Evolutionary conservation across 2,329 filamentous ascomycete genomes (phyloP).

Genomic region (Aureobasidium sp.): DNA sequence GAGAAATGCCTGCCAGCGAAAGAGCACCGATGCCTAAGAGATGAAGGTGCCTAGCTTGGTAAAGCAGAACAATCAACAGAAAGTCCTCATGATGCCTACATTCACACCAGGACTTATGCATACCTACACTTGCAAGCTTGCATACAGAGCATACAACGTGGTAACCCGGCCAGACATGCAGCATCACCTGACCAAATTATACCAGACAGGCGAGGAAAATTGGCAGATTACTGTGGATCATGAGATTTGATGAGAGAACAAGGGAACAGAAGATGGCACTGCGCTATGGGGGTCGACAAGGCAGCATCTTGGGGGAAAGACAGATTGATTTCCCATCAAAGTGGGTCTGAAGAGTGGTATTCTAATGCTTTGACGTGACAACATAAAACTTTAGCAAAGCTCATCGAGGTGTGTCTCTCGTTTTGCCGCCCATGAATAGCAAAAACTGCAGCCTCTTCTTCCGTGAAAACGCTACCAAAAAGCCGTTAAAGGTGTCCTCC

Average conservation of each 20-base stretch:
- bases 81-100: not conserved
- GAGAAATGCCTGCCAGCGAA: conserved; percentile 35
- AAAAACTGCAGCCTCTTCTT: not conserved
- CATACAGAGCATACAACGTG: not conserved
- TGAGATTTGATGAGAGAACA: not conserved
- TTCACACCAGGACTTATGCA: too few species aligned
- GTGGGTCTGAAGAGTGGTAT: not conserved
- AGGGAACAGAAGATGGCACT: not conserved
- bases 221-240: too few species aligned
- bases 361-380: not conserved
- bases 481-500: not conserved
- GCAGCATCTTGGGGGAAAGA: not conserved
- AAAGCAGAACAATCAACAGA: not conserved
- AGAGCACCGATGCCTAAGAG: conserved; percentile 34
- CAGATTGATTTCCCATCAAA: not conserved
- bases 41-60: not conserved
- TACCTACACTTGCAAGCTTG: not conserved
- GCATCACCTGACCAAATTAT: too few species aligned
- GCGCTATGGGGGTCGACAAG: not conserved
- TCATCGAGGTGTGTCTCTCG: not conserved
- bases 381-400: too few species aligned
- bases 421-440: too few species aligned
- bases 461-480: not conserved
- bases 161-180: not conserved
- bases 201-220: too few species aligned